Conservation (phyloP, 495 filamentous ascomycete genomes). For the Letharia lupina region DNA sequence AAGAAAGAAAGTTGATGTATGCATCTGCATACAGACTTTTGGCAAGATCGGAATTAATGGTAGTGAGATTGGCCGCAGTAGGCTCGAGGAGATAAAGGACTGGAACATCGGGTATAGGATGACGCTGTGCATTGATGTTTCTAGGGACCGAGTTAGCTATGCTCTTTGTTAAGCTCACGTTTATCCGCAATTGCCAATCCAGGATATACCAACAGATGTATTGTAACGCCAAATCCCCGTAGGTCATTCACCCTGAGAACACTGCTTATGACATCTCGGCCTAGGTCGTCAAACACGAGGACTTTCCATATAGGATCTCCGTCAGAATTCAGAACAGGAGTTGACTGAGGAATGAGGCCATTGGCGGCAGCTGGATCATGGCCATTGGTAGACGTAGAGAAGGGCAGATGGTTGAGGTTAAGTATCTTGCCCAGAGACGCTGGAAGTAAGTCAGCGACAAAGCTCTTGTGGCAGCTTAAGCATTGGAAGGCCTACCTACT, state of each 20-base stretch:
- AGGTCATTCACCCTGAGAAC: slow-evolving; percentile 90
- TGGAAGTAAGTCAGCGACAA: slow-evolving; percentile 37
- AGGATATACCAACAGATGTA: slow-evolving; percentile 64
- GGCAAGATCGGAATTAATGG: slow-evolving; percentile 80
- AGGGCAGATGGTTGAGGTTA: slow-evolving; percentile 74
- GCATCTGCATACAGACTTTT: slow-evolving; percentile 85
- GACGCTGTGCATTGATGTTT: slow-evolving; percentile 72
- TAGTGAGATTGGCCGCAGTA: slow-evolving; percentile 64
- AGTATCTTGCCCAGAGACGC: slow-evolving; percentile 93
- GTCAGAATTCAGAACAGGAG: slow-evolving; percentile 77
- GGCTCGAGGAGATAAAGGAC: slow-evolving; percentile 95
- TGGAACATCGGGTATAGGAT: slow-evolving; percentile 92
- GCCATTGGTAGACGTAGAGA: slow-evolving; percentile 46
- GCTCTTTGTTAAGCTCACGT: background rate
- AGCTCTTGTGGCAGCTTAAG: slow-evolving; percentile 13
- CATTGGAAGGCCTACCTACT: slow-evolving; percentile 60
- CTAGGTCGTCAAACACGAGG: slow-evolving; percentile 60
- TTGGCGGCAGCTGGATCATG: slow-evolving; percentile 44
- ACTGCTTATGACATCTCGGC: slow-evolving; percentile 79
- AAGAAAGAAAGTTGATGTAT: slow-evolving; percentile 95
- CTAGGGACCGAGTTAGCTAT: slow-evolving; percentile 33
- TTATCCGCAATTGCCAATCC: slow-evolving; percentile 8
- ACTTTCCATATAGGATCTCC: slow-evolving; percentile 78
- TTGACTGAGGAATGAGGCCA: slow-evolving; percentile 57
- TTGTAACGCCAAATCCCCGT: slow-evolving; percentile 86